Evolutionary conservation across 495 filamentous ascomycete species (phyloP).

Genomic region (Aspergillus diversus): DNA sequence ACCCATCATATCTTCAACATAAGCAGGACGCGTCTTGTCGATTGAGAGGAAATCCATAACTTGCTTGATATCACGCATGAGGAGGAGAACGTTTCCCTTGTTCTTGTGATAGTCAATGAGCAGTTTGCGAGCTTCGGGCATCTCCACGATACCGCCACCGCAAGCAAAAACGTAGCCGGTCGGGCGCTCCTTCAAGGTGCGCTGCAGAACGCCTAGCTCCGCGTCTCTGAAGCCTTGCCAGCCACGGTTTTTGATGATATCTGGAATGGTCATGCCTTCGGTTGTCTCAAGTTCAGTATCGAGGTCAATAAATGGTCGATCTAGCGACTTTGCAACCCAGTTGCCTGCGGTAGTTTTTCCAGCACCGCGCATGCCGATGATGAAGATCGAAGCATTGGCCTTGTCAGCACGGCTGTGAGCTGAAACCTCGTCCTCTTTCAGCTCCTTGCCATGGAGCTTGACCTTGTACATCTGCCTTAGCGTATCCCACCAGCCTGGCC

Average conservation of each 20-base stretch:
- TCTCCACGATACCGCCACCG: slow-evolving; percentile 92
- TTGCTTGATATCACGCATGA: slow-evolving; percentile 84
- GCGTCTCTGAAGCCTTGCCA: slow-evolving; percentile 89
- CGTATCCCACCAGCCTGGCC: slow-evolving; percentile 98
- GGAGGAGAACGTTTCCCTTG: slow-evolving; percentile 87
- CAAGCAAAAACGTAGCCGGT: slow-evolving; percentile 86
- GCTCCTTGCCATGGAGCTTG: slow-evolving; percentile 71
- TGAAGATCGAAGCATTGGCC: slow-evolving; percentile 69
- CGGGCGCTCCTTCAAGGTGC: slow-evolving; percentile 72
- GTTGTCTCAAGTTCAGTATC: slow-evolving; percentile 81
- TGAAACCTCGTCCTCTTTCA: slow-evolving; percentile 45
- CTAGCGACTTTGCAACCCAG: slow-evolving; percentile 76
- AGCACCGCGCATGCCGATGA: slow-evolving; percentile 97
- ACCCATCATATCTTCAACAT: slow-evolving; percentile 88
- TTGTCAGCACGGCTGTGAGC: slow-evolving; percentile 37
- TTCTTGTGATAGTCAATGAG: slow-evolving; percentile 72
- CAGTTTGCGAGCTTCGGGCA: slow-evolving; percentile 75
- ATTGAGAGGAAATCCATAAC: slow-evolving; percentile 88
- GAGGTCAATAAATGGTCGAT: slow-evolving; percentile 80
- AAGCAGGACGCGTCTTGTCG: slow-evolving; percentile 91
- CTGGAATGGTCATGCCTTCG: slow-evolving; percentile 75
- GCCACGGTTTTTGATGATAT: slow-evolving; percentile 75
- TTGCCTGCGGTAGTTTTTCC: slow-evolving; percentile 93
- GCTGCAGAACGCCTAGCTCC: slow-evolving; percentile 75
- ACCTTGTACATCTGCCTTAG: slow-evolving; percentile 76